Evolutionary conservation across 768 basidiomycete genomes (phyloP).

Genomic region (Mycena belliarum): DNA sequence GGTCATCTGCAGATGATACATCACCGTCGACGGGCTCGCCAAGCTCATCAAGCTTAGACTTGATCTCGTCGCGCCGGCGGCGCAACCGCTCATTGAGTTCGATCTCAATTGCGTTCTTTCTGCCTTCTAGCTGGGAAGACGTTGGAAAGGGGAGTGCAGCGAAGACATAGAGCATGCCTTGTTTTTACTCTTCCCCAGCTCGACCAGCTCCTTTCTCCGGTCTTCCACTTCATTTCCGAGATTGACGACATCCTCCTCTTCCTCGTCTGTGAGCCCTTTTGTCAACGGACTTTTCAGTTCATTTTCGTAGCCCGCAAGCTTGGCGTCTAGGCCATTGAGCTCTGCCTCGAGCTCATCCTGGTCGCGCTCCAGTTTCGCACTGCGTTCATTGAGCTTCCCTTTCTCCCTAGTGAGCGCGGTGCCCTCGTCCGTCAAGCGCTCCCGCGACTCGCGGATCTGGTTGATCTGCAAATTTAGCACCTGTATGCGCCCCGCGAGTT

Average conservation of each 20-base stretch:
- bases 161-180: slow-evolving; percentile 51
- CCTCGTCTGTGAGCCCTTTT: slow-evolving; percentile 70
- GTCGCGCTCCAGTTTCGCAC: slow-evolving; percentile 64
- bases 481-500: slow-evolving; percentile 69
- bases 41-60: slow-evolving; percentile 72
- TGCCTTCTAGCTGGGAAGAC: slow-evolving; percentile 58
- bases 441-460: slow-evolving; percentile 67
- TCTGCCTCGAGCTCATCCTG: slow-evolving; percentile 75
- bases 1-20: slow-evolving; percentile 59
- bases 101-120: slow-evolving; percentile 84
- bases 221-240: slow-evolving; percentile 78
- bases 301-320: slow-evolving; percentile 60
- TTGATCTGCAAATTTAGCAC: slow-evolving; percentile 69
- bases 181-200: slow-evolving; percentile 65
- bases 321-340: slow-evolving; percentile 58
- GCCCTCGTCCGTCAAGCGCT: slow-evolving; percentile 65
- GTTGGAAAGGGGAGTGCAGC: not conserved
- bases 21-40: slow-evolving; percentile 61
- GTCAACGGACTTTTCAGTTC: slow-evolving; percentile 79
- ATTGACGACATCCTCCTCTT: slow-evolving; percentile 62
- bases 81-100: slow-evolving; percentile 89
- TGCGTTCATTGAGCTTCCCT: slow-evolving; percentile 64
- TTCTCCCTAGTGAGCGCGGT: slow-evolving; percentile 62
- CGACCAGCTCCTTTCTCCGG: slow-evolving; percentile 68
- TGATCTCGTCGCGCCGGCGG: slow-evolving; percentile 77